Evolutionary conservation across 31 red algal species (phyloP), one percentile per base, ranked within the genome.

Genomic region (Bonnemaisonia californica): DNA sequence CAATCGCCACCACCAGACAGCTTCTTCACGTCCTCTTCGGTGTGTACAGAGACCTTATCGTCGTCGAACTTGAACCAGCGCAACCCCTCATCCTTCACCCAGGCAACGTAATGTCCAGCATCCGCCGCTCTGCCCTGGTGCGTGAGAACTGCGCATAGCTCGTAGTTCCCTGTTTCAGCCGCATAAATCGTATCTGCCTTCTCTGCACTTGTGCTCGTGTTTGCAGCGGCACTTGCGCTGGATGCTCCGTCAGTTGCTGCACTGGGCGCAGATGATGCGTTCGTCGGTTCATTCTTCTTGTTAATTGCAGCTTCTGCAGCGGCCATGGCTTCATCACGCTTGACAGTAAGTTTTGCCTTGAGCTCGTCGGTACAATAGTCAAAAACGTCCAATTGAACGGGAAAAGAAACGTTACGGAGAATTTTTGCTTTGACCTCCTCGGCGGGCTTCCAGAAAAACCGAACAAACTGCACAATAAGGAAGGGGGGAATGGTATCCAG

Each of bases 401-500:
- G 92, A 66, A 98, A 98, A 18, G 81, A 86, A 13, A 98, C 92
- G 41, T 92, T 94, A 22, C 91, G 73, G 19, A 98, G 54, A 81
- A 98, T 94, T 78, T 98, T 98, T 23, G 95, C 95, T 69, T 95
- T 95, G 59, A 98, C 95, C 30, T 71, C 33, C 76, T 94, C 95
- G 21, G 76, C 85, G 1, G 91, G 85, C 73, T 98, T 98, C 95
- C 95, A 98, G 69, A 87, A 91, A 74, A 98, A 98, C 27, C 95
- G 75, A 16, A 98, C 90, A 76, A 98, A 91, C 63, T 91, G 85
- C 8, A 98, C 76, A 62, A 77, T 74, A 41, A 98, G 84, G 69
- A 94, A 98, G 1, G 86, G 91, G 28, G 95, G 95, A 23, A 98
- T 54, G 16, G 54, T 77, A 48, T 90, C 59, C 13, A 98, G 76